Evolutionary conservation across 2,329 filamentous ascomycete species (phyloP).

Genomic region (Pseudocercospora musae): DNA sequence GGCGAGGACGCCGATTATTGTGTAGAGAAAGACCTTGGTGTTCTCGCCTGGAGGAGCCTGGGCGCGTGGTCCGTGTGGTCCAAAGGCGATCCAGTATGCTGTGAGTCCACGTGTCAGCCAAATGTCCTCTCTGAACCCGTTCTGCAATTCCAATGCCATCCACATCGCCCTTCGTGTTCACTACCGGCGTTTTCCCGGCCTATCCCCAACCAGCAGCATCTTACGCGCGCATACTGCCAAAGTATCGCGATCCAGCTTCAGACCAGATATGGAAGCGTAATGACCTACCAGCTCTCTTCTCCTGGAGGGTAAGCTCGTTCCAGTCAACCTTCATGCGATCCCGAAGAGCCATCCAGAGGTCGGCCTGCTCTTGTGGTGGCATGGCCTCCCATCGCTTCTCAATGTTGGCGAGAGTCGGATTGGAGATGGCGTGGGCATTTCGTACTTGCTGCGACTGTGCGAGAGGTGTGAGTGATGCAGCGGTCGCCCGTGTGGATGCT

Average conservation of each 20-base stretch:
- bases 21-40: constrained; percentile 73
- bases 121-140: background rate
- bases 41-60: constrained; percentile 78
- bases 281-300: constrained; percentile 85
- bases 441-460: constrained; percentile 43
- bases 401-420: constrained; percentile 95
- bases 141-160: constrained; percentile 2
- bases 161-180: background rate
- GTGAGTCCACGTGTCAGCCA: constrained; percentile 27
- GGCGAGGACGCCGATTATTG: constrained; percentile 62
- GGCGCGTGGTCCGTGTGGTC: constrained; percentile 89
- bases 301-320: constrained; percentile 88
- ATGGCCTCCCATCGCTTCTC: constrained; percentile 99
- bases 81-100: constrained; percentile 99
- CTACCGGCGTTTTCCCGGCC: constrained; percentile 8
- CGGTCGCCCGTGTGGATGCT: constrained; percentile 19
- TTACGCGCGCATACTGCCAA: background rate
- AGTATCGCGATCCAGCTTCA: background rate
- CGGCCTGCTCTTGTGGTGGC: constrained; percentile 98
- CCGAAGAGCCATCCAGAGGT: constrained; percentile 96
- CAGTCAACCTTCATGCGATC: constrained; percentile 99
- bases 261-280: background rate
- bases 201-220: background rate
- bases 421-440: constrained; percentile 89
- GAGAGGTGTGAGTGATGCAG: constrained; percentile 21